Evolutionary conservation across 805 yeast genomes (phyloP), one percentile per base, ranked within the genome.

Genomic region (Starmera dryadoides): DNA sequence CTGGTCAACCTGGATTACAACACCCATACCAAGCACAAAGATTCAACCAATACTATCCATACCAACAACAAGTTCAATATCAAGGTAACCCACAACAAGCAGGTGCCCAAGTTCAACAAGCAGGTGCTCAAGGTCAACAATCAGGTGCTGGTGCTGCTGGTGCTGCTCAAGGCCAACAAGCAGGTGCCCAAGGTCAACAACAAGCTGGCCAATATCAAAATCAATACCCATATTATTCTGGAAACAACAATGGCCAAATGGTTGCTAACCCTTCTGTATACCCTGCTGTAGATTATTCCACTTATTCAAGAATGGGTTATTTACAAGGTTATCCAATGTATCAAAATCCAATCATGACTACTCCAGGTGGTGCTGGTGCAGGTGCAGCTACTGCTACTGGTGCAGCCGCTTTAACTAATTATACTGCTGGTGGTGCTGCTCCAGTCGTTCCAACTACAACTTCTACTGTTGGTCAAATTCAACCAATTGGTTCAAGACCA

Each of bases 401-500:
- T 20, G 34, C 34, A 43, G 37, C 36, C 37, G 16, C 23, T 19
- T 11, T 41, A 31, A 42, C 26, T 20, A 38, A 28, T 34, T 36
- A 33, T 21, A 26, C 35, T n/a, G 25, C 38, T 15, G 22, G 34
- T 19, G 35, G 33, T 18, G 35, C 40, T 19, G 17, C 33, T 20
- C 40, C 25, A 22, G 30, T 14, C 14, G 16, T 26, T 12, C 32
- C 39, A 3, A 32, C 42, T 2, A 25, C 45, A 4, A 41, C 46
- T 9, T 50, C 55, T 12, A 45, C 52, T 3, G 46, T 52, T 20
- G 59, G 59, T 11, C 58, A 55, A 37, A 48, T 52, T 20, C 59
- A 55, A 32, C 59, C 59, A 4, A 47, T 53, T 23, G 59, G 59
- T 10, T 55, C 61, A 19, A 68, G 71, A 54, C 79, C 81, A 37